Evolutionary conservation across 352 stramenopile species (phyloP).

Genomic region (Phytophthora idaei): DNA sequence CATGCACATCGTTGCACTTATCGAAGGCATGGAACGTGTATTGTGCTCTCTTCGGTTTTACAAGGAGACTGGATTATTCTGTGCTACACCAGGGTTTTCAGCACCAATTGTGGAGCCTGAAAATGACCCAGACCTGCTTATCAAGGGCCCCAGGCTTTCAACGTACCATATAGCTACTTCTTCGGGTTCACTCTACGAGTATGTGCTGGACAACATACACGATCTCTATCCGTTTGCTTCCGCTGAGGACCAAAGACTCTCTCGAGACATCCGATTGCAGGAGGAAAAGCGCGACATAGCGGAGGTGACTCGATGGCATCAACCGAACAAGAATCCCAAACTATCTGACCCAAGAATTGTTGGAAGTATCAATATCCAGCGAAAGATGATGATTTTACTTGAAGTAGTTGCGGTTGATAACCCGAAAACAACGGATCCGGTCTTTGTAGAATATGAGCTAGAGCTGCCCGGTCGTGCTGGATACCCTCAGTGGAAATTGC

Average conservation of each 20-base stretch:
- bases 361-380: background rate
- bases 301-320: constrained; percentile 38
- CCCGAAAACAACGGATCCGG: constrained; percentile 24
- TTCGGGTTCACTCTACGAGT: constrained; percentile 57
- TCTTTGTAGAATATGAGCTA: constrained; percentile 41
- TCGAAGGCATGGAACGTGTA: constrained; percentile 45
- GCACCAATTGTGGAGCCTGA: constrained; percentile 36
- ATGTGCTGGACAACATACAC: constrained; percentile 63
- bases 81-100: constrained; percentile 64
- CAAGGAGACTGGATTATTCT: constrained; percentile 54
- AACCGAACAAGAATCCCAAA: constrained; percentile 16
- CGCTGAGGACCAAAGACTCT: constrained; percentile 40
- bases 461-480: constrained; percentile 9
- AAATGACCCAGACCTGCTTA: constrained; percentile 36
- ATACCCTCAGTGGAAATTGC: constrained; percentile 28
- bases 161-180: constrained; percentile 45
- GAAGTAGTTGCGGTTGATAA: constrained; percentile 40
- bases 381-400: constrained; percentile 28
- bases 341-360: background rate
- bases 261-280: constrained; percentile 49
- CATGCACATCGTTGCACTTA: constrained; percentile 67
- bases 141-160: constrained; percentile 50
- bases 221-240: constrained; percentile 54
- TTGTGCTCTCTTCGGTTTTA: constrained; percentile 63
- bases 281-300: constrained; percentile 46